phyloP scores from a whole-genome alignment of 129 eudicot species.

The Silybum marianum region DNA sequence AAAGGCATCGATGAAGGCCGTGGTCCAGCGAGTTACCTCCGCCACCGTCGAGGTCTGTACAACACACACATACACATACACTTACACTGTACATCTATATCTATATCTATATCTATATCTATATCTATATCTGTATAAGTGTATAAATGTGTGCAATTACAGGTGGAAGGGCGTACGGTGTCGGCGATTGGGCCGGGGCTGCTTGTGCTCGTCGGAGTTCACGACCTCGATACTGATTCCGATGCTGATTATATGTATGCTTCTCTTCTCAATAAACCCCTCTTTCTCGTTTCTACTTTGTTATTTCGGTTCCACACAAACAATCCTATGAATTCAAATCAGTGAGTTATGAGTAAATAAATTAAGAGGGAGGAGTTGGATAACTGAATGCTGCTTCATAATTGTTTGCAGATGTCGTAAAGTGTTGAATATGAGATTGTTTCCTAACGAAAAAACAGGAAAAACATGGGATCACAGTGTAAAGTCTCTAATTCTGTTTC shows the following conservation, averaged over 20 bases:
- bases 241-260: conserved; percentile 82
- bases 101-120: background rate
- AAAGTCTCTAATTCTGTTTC: conserved; percentile 4
- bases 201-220: conserved; percentile 88
- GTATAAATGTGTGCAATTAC: conserved; percentile 11
- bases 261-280: background rate
- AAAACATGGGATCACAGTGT: conserved; percentile 91
- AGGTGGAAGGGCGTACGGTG: conserved; percentile 87
- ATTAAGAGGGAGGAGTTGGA: background rate
- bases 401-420: conserved; percentile 75
- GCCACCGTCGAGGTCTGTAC: conserved; percentile 79
- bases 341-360: too few species aligned
- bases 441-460: conserved; percentile 66
- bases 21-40: conserved; percentile 86
- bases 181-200: conserved; percentile 91
- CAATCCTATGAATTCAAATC: background rate
- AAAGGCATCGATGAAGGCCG: conserved; percentile 61
- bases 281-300: background rate
- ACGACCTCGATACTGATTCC: conserved; percentile 65
- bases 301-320: background rate
- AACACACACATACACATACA: background rate
- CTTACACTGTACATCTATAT: background rate
- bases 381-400: background rate
- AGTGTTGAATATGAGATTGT: conserved; percentile 95
- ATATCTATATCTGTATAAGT: background rate